phyloP scores from a whole-genome alignment of 441 rosid genomes.

The Bruguiera hainesii region DNA sequence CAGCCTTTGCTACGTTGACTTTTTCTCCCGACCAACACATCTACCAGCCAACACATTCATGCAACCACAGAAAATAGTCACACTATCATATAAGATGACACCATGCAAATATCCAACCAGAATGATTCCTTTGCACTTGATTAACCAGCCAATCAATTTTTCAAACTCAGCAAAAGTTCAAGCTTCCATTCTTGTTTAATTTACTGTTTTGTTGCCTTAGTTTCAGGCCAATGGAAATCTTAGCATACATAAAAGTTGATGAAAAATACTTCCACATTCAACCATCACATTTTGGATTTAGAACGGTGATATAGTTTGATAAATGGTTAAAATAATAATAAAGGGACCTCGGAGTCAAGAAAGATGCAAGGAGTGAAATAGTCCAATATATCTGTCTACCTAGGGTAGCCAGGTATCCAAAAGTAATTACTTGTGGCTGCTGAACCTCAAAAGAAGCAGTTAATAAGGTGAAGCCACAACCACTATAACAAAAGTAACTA shows the following conservation, averaged over 20 bases:
- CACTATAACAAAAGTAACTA: not conserved
- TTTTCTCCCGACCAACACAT: no score
- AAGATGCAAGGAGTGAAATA: not conserved
- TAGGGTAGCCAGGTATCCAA: constrained; percentile 1
- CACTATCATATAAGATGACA: no score
- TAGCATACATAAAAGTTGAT: no score
- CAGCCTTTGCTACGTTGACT: no score
- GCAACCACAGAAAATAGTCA: no score
- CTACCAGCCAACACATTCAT: no score
- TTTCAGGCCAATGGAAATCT: not conserved
- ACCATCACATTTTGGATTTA: not conserved
- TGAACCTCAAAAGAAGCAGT: not conserved
- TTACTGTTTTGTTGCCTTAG: not conserved
- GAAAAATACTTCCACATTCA: not conserved
- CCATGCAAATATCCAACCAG: no score
- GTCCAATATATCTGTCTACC: not conserved
- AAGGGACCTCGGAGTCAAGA: not conserved
- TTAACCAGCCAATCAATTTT: not conserved
- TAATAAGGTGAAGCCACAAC: constrained; percentile 3
- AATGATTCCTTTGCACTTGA: no score
- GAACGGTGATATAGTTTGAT: not conserved
- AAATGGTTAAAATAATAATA: not conserved
- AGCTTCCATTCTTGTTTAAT: constrained; percentile 3
- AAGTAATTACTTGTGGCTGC: not conserved
- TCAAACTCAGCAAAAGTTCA: not conserved